Percentiles rank a stretch among this genome's conserved stretches.
These are phyloP conservation scores for Ogataea ramenticola DNA, from an alignment of 805 yeast genomes.

Conservation along the genomic window DNA sequence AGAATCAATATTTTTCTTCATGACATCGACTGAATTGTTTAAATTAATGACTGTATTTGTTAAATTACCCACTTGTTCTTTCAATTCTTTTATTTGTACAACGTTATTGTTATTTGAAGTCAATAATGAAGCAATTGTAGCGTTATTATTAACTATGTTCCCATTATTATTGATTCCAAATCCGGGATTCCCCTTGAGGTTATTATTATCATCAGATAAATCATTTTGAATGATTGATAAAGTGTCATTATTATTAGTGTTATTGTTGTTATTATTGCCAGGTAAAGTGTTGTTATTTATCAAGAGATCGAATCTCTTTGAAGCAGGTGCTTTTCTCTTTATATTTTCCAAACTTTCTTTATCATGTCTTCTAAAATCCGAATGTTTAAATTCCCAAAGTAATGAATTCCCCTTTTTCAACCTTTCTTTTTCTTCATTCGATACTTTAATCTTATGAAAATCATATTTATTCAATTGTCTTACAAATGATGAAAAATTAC, in stretches of 20 bases:
- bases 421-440: constrained; percentile 46
- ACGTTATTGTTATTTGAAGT: not conserved
- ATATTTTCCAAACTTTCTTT: constrained; percentile 78
- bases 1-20: constrained; percentile 29
- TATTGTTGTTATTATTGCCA: not conserved
- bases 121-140: not conserved
- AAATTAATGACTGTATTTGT: constrained; percentile 21
- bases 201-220: not conserved
- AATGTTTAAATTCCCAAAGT: constrained; percentile 89
- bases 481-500: constrained; percentile 91
- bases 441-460: constrained; percentile 86
- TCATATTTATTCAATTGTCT: constrained; percentile 95
- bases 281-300: constrained; percentile 3
- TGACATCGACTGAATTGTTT: constrained; percentile 26
- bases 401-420: constrained; percentile 60
- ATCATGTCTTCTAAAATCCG: constrained; percentile 73
- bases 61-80: constrained; percentile 23
- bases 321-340: constrained; percentile 69
- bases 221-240: too few species aligned
- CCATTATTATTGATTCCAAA: constrained; percentile 3
- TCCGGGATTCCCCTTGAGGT: not conserved
- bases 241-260: not conserved
- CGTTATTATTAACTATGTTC: not conserved
- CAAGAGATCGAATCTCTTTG: constrained; percentile 28
- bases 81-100: constrained; percentile 15